These are phyloP conservation scores for Macrocybe sp. DNA, from an alignment of 1,284 basidiomycete genomes.

Conservation along the genomic window DNA sequence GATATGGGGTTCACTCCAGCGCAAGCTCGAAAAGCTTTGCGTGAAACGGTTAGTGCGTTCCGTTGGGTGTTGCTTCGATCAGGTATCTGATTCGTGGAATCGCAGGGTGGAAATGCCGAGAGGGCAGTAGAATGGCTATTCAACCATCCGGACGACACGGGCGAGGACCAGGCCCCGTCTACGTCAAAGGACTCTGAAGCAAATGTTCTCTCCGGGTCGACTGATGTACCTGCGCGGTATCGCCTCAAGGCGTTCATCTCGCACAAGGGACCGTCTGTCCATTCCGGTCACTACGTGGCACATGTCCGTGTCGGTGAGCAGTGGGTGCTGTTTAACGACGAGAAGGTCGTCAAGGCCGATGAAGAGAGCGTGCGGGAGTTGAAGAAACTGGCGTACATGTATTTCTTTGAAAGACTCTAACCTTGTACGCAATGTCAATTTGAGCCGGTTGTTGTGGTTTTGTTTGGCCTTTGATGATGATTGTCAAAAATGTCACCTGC, in stretches of 20 bases:
- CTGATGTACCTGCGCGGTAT: conserved; percentile 71
- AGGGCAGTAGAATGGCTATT: conserved; percentile 98
- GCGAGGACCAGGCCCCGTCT: conserved; percentile 47
- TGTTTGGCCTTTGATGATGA: no score
- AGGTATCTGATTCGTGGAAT: background rate
- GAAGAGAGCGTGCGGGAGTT: conserved; percentile 67
- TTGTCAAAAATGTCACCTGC: no score
- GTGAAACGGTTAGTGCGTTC: conserved; percentile 65
- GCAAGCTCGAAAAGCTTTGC: conserved; percentile 86
- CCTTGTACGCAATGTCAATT: background rate
- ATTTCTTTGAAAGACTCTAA: conserved; percentile 72
- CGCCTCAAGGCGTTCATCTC: conserved; percentile 90
- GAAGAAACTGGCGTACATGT: conserved; percentile 83
- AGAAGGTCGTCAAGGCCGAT: conserved; percentile 90
- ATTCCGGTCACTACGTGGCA: conserved; percentile 92
- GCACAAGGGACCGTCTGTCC: conserved; percentile 94
- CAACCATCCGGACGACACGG: conserved; percentile 85
- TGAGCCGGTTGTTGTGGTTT: no score
- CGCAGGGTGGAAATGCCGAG: conserved; percentile 70
- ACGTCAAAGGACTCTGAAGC: conserved; percentile 19
- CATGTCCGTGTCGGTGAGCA: conserved; percentile 61
- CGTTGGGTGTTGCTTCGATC: conserved; percentile 3
- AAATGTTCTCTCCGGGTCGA: conserved; percentile 37
- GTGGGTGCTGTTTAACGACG: conserved; percentile 94
- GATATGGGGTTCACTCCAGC: conserved; percentile 92